These are phyloP conservation scores for Cymbidium sinense DNA, from an alignment of 106 monocot genomes.

Conservation along the genomic window DNA sequence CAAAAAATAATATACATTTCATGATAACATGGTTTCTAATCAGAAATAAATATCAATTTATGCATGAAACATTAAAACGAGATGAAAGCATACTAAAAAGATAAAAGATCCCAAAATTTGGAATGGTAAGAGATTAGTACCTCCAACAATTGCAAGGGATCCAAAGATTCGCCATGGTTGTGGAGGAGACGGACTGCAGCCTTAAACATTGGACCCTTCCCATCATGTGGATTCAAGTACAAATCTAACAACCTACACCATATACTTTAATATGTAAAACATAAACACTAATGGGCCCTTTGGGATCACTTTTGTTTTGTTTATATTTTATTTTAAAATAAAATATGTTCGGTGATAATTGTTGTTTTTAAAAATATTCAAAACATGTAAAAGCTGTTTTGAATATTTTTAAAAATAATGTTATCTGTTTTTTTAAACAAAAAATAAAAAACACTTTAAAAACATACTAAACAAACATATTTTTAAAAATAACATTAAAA, in stretches of 20 bases:
- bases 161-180: constrained; percentile 85
- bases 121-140: constrained; percentile 22
- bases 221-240: constrained; percentile 90
- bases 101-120: neutral
- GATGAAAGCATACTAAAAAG: neutral
- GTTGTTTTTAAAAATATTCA: no score
- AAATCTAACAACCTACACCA: constrained; percentile 69
- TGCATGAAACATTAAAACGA: neutral
- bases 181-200: constrained; percentile 94
- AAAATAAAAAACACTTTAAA: no score
- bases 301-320: no score
- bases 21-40: neutral
- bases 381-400: no score
- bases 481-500: no score
- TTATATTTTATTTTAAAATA: no score
- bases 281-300: no score
- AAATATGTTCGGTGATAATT: no score
- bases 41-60: neutral
- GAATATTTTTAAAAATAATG: no score
- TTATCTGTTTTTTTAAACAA: no score
- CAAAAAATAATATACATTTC: neutral
- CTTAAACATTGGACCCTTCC: constrained; percentile 86
- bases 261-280: neutral
- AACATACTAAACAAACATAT: no score
- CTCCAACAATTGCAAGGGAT: constrained; percentile 94